phyloP scores from a whole-genome alignment of 2,329 filamentous ascomycete genomes.

The Hymenotorrendiella dingleyae region DNA sequence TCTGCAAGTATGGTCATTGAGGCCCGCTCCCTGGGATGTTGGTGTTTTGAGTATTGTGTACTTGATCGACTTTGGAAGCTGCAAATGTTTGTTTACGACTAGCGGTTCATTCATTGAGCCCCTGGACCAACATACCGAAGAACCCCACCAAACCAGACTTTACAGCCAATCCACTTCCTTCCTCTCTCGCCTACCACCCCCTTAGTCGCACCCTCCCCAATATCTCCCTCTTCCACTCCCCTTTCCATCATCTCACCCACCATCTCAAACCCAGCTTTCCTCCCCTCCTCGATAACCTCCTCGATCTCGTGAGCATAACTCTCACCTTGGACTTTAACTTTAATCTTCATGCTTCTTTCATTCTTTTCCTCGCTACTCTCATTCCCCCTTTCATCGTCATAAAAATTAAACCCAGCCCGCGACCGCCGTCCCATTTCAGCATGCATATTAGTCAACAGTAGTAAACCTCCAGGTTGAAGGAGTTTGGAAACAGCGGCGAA shows the following conservation, averaged over 20 bases:
- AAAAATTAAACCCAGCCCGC: constrained; percentile 58
- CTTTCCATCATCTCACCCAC: constrained; percentile 37
- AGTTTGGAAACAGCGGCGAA: constrained; percentile 42
- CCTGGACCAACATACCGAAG: constrained; percentile 34
- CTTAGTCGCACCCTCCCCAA: constrained; percentile 32
- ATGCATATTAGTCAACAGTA: constrained; percentile 66
- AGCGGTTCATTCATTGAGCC: too few species aligned
- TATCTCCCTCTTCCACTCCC: constrained; percentile 40
- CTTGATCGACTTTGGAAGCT: too few species aligned
- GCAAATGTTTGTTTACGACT: too few species aligned
- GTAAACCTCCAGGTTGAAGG: constrained; percentile 41
- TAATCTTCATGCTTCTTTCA: constrained; percentile 43
- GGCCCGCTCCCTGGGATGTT: too few species aligned
- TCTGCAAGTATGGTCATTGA: too few species aligned
- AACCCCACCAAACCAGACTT: constrained; percentile 47
- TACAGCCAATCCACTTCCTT: constrained; percentile 56
- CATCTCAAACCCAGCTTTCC: constrained; percentile 39
- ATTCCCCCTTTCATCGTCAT: too few species aligned
- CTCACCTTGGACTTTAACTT: constrained; percentile 51
- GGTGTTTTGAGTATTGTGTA: too few species aligned
- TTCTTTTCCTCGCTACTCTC: too few species aligned
- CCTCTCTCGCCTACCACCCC: constrained; percentile 52
- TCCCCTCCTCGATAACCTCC: constrained; percentile 47
- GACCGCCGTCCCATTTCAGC: constrained; percentile 53
- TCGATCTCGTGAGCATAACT: constrained; percentile 51